Conservation (phyloP, 177 flowering plant genomes). For the Telopea speciosissima region DNA sequence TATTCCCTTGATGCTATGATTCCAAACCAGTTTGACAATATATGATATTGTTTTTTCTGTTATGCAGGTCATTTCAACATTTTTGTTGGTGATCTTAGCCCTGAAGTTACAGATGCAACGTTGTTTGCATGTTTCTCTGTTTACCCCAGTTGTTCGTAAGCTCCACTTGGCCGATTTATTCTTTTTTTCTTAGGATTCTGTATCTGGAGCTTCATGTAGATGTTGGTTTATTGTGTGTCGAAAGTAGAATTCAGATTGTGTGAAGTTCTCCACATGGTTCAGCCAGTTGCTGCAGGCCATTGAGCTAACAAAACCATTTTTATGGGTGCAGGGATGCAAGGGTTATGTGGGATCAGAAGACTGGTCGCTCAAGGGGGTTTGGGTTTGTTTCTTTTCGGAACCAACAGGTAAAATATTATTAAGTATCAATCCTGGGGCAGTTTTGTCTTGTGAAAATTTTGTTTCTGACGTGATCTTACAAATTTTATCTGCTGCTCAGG, state of each 20-base stretch:
- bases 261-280: neutral
- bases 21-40: neutral
- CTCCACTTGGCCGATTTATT: slow-evolving; percentile 2
- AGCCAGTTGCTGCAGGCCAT: neutral
- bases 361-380: slow-evolving; percentile 98
- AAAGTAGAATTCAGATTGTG: neutral
- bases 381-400: slow-evolving; percentile 96
- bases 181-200: neutral
- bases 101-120: slow-evolving; percentile 96
- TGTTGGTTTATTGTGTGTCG: neutral
- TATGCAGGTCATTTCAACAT: slow-evolving; percentile 84
- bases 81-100: slow-evolving; percentile 95
- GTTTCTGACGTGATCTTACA: neutral
- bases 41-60: neutral
- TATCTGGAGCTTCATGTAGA: neutral
- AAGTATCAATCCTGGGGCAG: neutral
- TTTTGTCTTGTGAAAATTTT: neutral
- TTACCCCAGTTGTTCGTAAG: slow-evolving; percentile 96
- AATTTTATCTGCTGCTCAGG: slow-evolving; percentile 41
- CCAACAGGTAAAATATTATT: slow-evolving; percentile 61
- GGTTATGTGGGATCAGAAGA: slow-evolving; percentile 99
- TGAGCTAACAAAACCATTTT: slow-evolving; percentile 1
- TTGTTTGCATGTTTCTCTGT: slow-evolving; percentile 85
- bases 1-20: slow-evolving; percentile 2
- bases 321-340: slow-evolving; percentile 74